These are phyloP conservation scores for Aspergillus sp. DNA, from an alignment of 2,329 filamentous ascomycete species.

Conservation along the genomic window DNA sequence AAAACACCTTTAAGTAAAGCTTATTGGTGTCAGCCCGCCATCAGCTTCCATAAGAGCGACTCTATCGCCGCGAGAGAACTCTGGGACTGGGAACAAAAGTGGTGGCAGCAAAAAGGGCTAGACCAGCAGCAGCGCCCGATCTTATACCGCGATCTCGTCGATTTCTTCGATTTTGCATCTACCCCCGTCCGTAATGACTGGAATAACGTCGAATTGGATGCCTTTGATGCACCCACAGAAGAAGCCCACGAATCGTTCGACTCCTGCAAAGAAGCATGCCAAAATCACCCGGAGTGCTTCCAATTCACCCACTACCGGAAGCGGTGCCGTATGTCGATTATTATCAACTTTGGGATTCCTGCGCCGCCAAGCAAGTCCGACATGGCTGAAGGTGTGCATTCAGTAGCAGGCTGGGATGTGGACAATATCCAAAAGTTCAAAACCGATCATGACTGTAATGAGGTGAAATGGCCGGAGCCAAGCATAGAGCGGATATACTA, in stretches of 20 bases:
- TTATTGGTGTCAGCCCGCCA: conserved; percentile 54
- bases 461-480: conserved; percentile 11
- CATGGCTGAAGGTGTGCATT: background rate
- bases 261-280: conserved; percentile 28
- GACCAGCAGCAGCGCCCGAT: conserved; percentile 5
- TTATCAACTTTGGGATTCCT: conserved; percentile 22
- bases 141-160: conserved; percentile 28
- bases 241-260: conserved; percentile 29
- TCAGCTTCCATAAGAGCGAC: conserved; percentile 50
- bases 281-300: conserved; percentile 23
- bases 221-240: conserved; percentile 26
- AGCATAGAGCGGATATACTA: conserved; percentile 14
- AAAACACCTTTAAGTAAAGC: conserved; percentile 47
- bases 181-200: conserved; percentile 27
- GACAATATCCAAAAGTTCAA: conserved; percentile 25
- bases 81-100: background rate
- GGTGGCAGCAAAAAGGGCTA: background rate
- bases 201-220: conserved; percentile 38
- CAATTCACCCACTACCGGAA: conserved; percentile 26
- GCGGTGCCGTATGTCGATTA: conserved; percentile 22
- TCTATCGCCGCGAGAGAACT: background rate
- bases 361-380: conserved; percentile 9
- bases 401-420: conserved; percentile 29
- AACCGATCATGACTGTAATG: conserved; percentile 19
- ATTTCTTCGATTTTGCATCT: conserved; percentile 27